Evolutionary conservation across 1,139 yeast genomes (phyloP).

Genomic region (Suhomyces anneliseae): DNA sequence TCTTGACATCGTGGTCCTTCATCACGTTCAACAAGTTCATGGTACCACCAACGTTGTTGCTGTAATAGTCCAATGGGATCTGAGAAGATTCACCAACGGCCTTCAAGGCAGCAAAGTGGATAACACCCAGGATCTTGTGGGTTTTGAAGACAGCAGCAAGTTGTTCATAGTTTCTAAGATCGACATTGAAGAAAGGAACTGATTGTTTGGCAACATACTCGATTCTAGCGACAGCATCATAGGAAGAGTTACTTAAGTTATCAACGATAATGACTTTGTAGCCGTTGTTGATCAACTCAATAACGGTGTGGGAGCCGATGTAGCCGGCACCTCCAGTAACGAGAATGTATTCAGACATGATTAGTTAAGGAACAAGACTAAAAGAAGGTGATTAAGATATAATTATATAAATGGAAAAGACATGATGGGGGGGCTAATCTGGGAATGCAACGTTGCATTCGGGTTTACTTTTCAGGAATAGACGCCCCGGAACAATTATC

Average conservation of each 20-base stretch:
- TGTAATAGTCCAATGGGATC: constrained; percentile 71
- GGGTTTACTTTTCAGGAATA: no score
- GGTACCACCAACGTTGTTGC: constrained; percentile 70
- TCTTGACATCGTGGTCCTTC: constrained; percentile 46
- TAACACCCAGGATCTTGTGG: constrained; percentile 58
- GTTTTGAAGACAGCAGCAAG: constrained; percentile 49
- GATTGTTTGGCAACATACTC: constrained; percentile 51
- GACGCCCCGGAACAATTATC: background rate
- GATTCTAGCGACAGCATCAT: constrained; percentile 67
- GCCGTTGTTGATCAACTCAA: constrained; percentile 63
- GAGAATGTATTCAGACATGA: constrained; percentile 42
- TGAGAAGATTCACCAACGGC: constrained; percentile 82
- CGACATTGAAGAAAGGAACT: constrained; percentile 62
- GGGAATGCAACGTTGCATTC: constrained; percentile 7
- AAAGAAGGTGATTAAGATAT: background rate
- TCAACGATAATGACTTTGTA: constrained; percentile 72
- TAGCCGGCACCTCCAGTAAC: constrained; percentile 91
- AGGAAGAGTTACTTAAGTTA: constrained; percentile 65
- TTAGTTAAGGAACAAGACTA: background rate
- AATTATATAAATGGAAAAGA: background rate
- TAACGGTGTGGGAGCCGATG: constrained; percentile 80
- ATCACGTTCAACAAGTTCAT: constrained; percentile 57
- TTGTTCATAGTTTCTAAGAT: constrained; percentile 52
- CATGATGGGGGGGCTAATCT: background rate
- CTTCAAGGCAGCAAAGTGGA: constrained; percentile 85